Percentiles rank a stretch among this genome's conserved stretches.
These are phyloP conservation scores for Talaromyces funiculosus DNA, from an alignment of 2,329 filamentous ascomycete species.

Conservation along the genomic window DNA sequence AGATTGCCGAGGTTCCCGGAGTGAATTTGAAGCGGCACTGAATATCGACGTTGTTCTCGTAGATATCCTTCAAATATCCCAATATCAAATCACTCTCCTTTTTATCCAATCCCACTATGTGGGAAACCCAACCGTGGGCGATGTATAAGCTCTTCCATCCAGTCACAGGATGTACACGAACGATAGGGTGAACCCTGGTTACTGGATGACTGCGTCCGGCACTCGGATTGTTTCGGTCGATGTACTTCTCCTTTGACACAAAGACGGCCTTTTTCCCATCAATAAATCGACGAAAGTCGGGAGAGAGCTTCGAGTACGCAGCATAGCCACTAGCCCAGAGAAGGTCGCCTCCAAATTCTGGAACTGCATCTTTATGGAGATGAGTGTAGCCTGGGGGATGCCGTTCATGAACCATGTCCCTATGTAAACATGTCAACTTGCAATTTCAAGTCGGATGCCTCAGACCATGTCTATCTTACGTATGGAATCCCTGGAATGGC, in stretches of 20 bases:
- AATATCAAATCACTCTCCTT: slow-evolving; percentile 43
- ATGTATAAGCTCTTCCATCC: slow-evolving; percentile 43
- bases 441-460: too few relatives aligned
- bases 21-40: slow-evolving; percentile 68
- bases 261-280: slow-evolving; percentile 58
- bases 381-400: slow-evolving; percentile 67
- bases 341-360: slow-evolving; percentile 62
- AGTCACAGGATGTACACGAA: slow-evolving; percentile 47
- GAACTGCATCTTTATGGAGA: slow-evolving; percentile 63
- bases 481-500: slow-evolving; percentile 50
- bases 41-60: slow-evolving; percentile 64
- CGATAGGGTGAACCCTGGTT: slow-evolving; percentile 46
- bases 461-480: slow-evolving; percentile 51
- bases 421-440: slow-evolving; percentile 66
- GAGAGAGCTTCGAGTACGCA: slow-evolving; percentile 67
- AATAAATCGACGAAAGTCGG: slow-evolving; percentile 63
- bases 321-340: slow-evolving; percentile 67
- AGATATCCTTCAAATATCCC: slow-evolving; percentile 61
- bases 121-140: slow-evolving; percentile 39
- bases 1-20: slow-evolving; percentile 59
- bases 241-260: slow-evolving; percentile 33
- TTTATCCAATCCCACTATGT: slow-evolving; percentile 48
- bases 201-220: slow-evolving; percentile 40
- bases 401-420: slow-evolving; percentile 64
- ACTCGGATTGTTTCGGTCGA: slow-evolving; percentile 37